phyloP scores from a whole-genome alignment of 1,139 yeast genomes.

The Meyerozyma athensensis region DNA sequence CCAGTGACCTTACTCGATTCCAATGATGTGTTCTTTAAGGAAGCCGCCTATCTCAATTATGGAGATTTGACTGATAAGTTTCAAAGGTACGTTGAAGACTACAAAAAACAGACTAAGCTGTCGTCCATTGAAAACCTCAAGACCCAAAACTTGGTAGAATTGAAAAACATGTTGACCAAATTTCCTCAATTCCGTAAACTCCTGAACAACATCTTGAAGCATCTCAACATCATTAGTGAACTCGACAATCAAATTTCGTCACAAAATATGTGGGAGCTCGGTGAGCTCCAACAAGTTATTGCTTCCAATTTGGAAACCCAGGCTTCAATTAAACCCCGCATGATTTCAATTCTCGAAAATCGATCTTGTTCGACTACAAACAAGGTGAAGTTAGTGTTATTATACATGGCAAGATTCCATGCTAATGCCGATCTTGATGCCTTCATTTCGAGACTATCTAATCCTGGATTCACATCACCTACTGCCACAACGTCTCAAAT shows the following conservation, averaged over 20 bases:
- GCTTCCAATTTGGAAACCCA: conserved; percentile 54
- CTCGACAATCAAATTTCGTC: conserved; percentile 63
- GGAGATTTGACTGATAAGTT: conserved; percentile 92
- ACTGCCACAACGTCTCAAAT: conserved; percentile 32
- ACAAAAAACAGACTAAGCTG: conserved; percentile 75
- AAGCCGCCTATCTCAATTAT: conserved; percentile 82
- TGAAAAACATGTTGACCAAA: conserved; percentile 84
- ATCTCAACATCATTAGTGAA: conserved; percentile 84
- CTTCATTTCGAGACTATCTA: conserved; percentile 25
- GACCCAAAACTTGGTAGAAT: conserved; percentile 73
- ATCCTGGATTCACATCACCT: conserved; percentile 25
- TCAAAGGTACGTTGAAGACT: conserved; percentile 78
- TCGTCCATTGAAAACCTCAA: conserved; percentile 52
- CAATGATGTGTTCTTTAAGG: conserved; percentile 72
- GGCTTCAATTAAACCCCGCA: conserved; percentile 20
- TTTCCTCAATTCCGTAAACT: conserved; percentile 90
- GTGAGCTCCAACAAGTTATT: conserved; percentile 85
- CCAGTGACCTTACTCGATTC: conserved; percentile 29
- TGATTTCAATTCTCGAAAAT: conserved; percentile 26
- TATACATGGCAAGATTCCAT: conserved; percentile 66
- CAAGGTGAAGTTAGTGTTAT: conserved; percentile 51
- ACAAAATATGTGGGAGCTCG: conserved; percentile 71
- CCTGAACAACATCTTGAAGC: conserved; percentile 88
- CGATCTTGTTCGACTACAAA: conserved; percentile 22
- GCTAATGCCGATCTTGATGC: conserved; percentile 20